These are phyloP conservation scores for Escallonia herrerae DNA, from an alignment of 129 eudicot genomes.

Conservation along the genomic window DNA sequence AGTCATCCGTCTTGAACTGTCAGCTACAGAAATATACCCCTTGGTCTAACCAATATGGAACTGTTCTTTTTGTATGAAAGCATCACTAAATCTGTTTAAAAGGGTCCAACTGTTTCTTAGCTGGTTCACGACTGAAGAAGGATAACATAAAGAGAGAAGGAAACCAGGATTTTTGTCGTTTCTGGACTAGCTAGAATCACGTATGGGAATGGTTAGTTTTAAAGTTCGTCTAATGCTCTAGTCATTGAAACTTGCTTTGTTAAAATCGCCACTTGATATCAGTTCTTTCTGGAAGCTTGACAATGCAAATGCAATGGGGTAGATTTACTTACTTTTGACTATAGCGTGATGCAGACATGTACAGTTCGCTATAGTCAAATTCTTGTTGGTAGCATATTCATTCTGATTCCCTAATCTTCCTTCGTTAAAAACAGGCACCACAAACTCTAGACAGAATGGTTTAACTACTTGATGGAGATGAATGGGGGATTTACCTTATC, in stretches of 20 bases:
- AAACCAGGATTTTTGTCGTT: no score
- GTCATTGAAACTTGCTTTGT: background rate
- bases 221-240: background rate
- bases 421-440: slow-evolving; percentile 11
- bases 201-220: no score
- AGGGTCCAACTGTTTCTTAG: no score
- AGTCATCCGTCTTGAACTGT: background rate
- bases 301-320: background rate
- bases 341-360: no score
- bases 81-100: no score
- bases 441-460: slow-evolving; percentile 7
- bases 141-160: no score
- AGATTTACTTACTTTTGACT: background rate
- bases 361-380: no score
- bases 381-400: no score
- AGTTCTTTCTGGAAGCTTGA: background rate
- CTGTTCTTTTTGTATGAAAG: no score
- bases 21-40: background rate
- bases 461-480: slow-evolving; percentile 17
- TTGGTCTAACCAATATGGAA: no score
- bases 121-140: no score
- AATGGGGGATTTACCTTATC: slow-evolving; percentile 2
- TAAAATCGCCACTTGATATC: background rate
- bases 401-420: background rate
- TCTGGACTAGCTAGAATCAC: no score